Evolutionary conservation across 1,139 yeast species (phyloP).

Genomic region (Williopsis jadinii): DNA sequence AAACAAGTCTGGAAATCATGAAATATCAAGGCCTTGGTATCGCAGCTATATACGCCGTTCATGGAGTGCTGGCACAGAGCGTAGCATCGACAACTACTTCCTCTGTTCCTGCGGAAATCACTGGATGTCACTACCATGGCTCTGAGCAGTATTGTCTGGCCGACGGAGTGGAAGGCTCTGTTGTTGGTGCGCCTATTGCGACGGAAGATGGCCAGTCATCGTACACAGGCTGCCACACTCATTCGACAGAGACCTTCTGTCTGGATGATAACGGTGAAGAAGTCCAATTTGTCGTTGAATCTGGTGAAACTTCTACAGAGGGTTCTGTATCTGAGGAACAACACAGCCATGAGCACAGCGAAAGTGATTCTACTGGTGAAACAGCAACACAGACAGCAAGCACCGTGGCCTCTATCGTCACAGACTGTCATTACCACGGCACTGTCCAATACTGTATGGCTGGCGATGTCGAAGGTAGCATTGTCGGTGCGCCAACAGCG

Average conservation of each 20-base stretch:
- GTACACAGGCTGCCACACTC: constrained; percentile 15
- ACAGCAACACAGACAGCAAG: not conserved
- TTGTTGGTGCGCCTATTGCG: constrained; percentile 12
- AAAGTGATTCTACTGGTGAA: constrained; percentile 1
- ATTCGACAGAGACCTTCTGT: constrained; percentile 14
- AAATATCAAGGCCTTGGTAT: no score
- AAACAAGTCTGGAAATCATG: no score
- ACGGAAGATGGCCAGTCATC: constrained; percentile 3
- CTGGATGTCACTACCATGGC: constrained; percentile 15
- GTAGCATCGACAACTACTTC: no score
- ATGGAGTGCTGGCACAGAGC: no score
- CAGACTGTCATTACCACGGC: constrained; percentile 17
- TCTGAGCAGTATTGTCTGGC: constrained; percentile 10
- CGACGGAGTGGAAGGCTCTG: constrained; percentile 13
- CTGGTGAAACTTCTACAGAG: no score
- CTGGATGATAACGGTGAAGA: constrained; percentile 11
- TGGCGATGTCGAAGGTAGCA: constrained; percentile 1
- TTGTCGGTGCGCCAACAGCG: no score
- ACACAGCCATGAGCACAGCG: not conserved
- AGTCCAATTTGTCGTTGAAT: constrained; percentile 8
- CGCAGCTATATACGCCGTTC: no score
- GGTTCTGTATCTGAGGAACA: no score
- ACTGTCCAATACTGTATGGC: constrained; percentile 16
- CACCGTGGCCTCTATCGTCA: no score
- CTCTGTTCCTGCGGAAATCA: constrained; percentile 1